Percentiles rank a stretch among this genome's conserved stretches.
These are phyloP conservation scores for Hypoxylon sp. DNA, from an alignment of 2,329 filamentous ascomycete genomes.

Conservation along the genomic window DNA sequence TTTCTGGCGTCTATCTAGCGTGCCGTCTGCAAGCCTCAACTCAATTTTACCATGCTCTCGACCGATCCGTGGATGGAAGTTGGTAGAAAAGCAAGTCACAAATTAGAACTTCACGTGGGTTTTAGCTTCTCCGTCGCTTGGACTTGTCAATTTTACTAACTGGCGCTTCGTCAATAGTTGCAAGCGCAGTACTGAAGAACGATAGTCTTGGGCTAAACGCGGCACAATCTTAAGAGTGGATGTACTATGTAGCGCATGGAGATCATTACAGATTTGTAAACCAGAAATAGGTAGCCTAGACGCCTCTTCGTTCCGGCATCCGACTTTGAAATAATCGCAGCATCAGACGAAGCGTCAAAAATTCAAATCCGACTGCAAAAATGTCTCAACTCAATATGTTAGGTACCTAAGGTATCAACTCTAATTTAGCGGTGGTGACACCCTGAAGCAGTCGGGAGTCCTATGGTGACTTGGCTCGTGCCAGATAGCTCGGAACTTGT, in stretches of 20 bases:
- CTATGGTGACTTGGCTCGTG: slow-evolving; percentile 45
- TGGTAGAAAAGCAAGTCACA: slow-evolving; percentile 26
- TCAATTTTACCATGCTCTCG: slow-evolving; percentile 34
- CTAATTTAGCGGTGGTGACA: slow-evolving; percentile 20
- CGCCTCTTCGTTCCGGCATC: slow-evolving; percentile 22
- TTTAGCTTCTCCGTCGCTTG: slow-evolving; percentile 36
- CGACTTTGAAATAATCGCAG: slow-evolving; percentile 30
- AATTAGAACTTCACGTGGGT: slow-evolving; percentile 42
- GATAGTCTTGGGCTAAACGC: slow-evolving; percentile 22
- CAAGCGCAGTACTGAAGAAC: neutral
- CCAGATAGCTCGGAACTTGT: slow-evolving; percentile 47
- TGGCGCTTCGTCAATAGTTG: slow-evolving; percentile 27
- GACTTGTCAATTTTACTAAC: slow-evolving; percentile 29
- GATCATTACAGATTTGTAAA: neutral
- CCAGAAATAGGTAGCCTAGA: slow-evolving; percentile 8
- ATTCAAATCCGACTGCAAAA: slow-evolving; percentile 24
- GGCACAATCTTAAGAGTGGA: slow-evolving; percentile 6
- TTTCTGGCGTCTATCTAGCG: slow-evolving; percentile 46
- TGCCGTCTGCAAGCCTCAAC: slow-evolving; percentile 44
- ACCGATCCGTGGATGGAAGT: slow-evolving; percentile 27
- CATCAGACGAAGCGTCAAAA: slow-evolving; percentile 25
- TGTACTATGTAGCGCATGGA: slow-evolving; percentile 1
- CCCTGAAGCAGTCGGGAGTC: slow-evolving; percentile 30
- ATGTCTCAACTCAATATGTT: slow-evolving; percentile 38
- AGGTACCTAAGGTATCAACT: slow-evolving; percentile 27